Evolutionary conservation across 2,329 filamentous ascomycete species (phyloP), one percentile per base, ranked within the genome.

Genomic region (Scedosporium aurantiacum): DNA sequence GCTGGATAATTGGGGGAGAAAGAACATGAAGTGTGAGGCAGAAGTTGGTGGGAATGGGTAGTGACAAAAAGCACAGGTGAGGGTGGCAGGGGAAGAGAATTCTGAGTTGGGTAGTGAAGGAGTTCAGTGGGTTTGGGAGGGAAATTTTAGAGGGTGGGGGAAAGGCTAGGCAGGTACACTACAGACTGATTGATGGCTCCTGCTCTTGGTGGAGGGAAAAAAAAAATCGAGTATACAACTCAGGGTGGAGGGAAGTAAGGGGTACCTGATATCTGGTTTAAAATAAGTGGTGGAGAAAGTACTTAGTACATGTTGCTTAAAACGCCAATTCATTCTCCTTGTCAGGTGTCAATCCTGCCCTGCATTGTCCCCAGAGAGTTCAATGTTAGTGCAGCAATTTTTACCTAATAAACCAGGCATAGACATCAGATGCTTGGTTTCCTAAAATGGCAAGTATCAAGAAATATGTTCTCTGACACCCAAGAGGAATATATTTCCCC

Each of bases 91-190:
- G 58, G 50, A 62, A 61, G 57, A 61, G 58, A 55, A 60, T 47
- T 58, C 56, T 57, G 57, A 60, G 58, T 60, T 62, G 47, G 64
- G 64, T 61, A 61, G 62, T 63, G 61, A 55, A 58, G 32, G 32
- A 64, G 59, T 50, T 60, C 56, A 61, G 64, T 55, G 64, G 64
- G 62, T 62, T 59, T 58, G 50, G 40, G 60, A 61, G 61, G n/a
- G 60, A 57, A 52, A 66, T 69, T 67, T 65, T 62, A 64, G 63
- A 65, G 64, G 63, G 23, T 55, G 59, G 37, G 50, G 8, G 55
- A 25, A 28, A 61, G 56, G 56, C 55, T 69, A 71, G 71, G 68
- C 68, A 72, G 69, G 70, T 72, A 73, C 75, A 73, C 32, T 37
- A 37, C 32, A 37, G 32, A 43, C 40, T 43, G 40, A 7, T 7